These are phyloP conservation scores for Jaltomata sinuosa DNA, from an alignment of 257 asterid species.

Conservation along the genomic window DNA sequence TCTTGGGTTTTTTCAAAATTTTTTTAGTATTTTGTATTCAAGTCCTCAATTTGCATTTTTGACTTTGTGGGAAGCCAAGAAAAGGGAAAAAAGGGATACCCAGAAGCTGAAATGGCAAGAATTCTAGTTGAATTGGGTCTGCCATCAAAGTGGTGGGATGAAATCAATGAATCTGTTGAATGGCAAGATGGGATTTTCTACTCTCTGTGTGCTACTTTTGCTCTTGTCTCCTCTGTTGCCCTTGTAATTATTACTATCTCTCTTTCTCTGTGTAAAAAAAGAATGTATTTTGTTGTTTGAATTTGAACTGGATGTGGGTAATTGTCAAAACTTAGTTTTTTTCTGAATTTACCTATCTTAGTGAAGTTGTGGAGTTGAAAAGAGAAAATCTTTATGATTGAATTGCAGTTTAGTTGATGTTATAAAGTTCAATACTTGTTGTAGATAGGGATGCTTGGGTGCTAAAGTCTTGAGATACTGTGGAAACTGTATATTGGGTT, in stretches of 20 bases:
- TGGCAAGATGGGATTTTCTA: slow-evolving; percentile 95
- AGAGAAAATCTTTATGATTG: not conserved
- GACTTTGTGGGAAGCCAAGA: not conserved
- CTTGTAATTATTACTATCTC: slow-evolving; percentile 28
- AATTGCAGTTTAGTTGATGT: not conserved
- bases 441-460: not conserved
- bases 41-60: not conserved
- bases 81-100: not conserved
- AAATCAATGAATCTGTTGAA: slow-evolving; percentile 62
- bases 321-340: not conserved
- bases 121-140: slow-evolving; percentile 19
- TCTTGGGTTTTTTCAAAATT: not conserved
- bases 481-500: not conserved
- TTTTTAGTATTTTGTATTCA: not conserved
- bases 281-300: not conserved
- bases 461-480: not conserved
- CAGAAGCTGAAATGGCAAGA: slow-evolving; percentile 35
- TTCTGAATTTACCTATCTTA: not conserved
- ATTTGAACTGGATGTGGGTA: not conserved
- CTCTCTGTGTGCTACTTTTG: slow-evolving; percentile 64
- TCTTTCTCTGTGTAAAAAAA: not conserved
- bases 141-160: slow-evolving; percentile 65
- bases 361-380: not conserved
- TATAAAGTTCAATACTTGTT: not conserved
- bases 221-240: slow-evolving; percentile 72